Evolutionary conservation across 768 basidiomycete genomes (phyloP).

Genomic region (Podaxis sp.): DNA sequence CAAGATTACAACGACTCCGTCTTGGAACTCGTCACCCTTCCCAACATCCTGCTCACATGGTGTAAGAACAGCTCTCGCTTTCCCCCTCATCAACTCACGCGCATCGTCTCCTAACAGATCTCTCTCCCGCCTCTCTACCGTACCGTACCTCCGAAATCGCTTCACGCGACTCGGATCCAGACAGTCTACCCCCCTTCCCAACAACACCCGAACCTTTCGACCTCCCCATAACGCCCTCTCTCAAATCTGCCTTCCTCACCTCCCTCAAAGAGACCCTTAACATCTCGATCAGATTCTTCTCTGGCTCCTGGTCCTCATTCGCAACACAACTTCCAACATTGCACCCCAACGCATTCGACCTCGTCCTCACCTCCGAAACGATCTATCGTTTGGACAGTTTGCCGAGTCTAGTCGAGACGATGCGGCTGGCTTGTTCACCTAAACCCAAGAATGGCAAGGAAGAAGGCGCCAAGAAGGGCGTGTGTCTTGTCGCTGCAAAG

Average conservation of each 20-base stretch:
- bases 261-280: conserved; percentile 46
- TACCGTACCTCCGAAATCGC: conserved; percentile 32
- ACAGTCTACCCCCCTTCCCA: conserved; percentile 20
- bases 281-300: conserved; percentile 69
- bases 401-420: conserved; percentile 48
- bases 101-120: conserved; percentile 36
- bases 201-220: conserved; percentile 40
- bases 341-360: conserved; percentile 45
- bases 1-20: conserved; percentile 92
- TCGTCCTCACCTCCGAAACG: conserved; percentile 89
- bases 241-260: conserved; percentile 59
- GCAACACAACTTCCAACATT: conserved; percentile 37
- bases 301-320: conserved; percentile 65
- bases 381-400: conserved; percentile 76
- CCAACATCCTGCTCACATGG: conserved; percentile 78
- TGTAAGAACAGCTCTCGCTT: conserved; percentile 45
- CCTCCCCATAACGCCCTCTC: conserved; percentile 57
- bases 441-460: neutral
- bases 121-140: conserved; percentile 48
- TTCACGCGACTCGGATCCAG: conserved; percentile 23
- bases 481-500: conserved; percentile 84
- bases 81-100: neutral
- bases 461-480: neutral
- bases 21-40: conserved; percentile 71
- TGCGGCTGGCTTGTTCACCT: conserved; percentile 35